Evolutionary conservation across 2,329 filamentous ascomycete species (phyloP), one percentile per base, ranked within the genome.

Genomic region (Pseudopithomyces maydicus): DNA sequence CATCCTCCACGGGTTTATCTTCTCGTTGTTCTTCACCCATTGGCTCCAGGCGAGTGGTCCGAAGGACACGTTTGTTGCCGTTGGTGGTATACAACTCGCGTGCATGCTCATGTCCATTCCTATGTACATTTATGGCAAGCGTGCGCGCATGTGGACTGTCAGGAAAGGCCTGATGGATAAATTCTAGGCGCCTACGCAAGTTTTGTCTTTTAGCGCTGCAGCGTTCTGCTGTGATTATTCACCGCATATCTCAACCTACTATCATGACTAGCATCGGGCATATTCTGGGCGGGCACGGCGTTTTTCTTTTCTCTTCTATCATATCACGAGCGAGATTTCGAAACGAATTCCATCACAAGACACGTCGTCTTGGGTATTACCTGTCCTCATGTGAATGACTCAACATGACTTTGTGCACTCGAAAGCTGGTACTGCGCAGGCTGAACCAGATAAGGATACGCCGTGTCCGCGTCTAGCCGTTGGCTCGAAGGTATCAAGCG

Each of bases 111-210:
- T 83, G 52, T 90, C 92, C 1, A 88, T 97, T 54, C 94, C 94
- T 0, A 92, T 98, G 90, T 98, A 95, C 73, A 90, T 98, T 19
- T 97, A 87, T 70, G 94, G 94, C 17, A 98, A 98, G 82, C 81
- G 92, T 54, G 88, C 89, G 15, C 83, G 94, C 17, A 96, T 97
- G 91, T 97, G 93, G 94, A 98, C 93, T 0, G 91, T 93, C 11
- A 81, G 90, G 61, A 90, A 84, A 82, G 92, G 90, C 64, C 79
- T 96, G 62, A 93, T 96, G 89, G 92, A 96, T 83, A 90, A 87
- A 70, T 89, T 86, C 61, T 87, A 52, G 43, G n/a, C 42, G 52
- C 19, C 19, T 12, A 35, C 20, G n/a, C 14, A 36, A 6, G 8
- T 8, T n/a, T 50, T 14, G 20, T 6, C 6, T n/a, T 35, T 51